Evolutionary conservation across 2,329 filamentous ascomycete genomes (phyloP).

Genomic region (Ophiostoma sp.): DNA sequence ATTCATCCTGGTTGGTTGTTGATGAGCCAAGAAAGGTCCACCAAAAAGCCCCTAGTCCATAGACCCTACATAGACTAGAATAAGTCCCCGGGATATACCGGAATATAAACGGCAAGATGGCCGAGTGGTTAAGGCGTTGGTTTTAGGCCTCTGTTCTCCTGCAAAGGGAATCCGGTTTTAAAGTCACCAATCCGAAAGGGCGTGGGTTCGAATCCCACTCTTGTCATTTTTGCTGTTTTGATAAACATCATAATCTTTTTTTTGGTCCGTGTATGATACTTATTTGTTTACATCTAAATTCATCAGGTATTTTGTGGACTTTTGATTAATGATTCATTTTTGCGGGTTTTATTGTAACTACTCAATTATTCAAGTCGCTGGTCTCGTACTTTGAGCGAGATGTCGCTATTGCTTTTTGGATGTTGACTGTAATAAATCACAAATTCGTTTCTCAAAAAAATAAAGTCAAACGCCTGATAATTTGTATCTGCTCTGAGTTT

Average conservation of each 20-base stretch:
- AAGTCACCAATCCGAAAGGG: conserved; percentile 33
- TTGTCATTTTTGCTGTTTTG: conserved; percentile 28
- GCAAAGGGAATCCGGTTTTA: conserved; percentile 2
- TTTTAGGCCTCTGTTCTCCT: conserved; percentile 29
- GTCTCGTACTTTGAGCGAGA: not conserved
- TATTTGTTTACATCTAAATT: no score
- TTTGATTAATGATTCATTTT: no score
- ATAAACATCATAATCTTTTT: no score
- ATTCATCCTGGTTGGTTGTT: no score
- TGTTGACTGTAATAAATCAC: not conserved
- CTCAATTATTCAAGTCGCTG: no score
- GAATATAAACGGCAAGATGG: conserved; percentile 31
- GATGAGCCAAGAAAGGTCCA: no score
- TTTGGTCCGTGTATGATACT: not conserved
- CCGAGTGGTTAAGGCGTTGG: conserved; percentile 35
- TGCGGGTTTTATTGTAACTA: no score
- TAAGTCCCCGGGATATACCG: conserved; percentile 24
- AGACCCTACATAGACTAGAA: not conserved
- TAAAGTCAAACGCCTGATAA: not conserved
- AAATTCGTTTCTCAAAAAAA: not conserved
- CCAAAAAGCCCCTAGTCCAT: no score
- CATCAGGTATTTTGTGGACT: no score
- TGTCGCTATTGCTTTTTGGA: not conserved
- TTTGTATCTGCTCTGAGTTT: not conserved
- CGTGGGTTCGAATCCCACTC: conserved; percentile 34